Percentiles rank a stretch among this genome's conserved stretches.
Evolutionary conservation across 768 basidiomycete genomes (phyloP).

Genomic region (Obba rivulosa): DNA sequence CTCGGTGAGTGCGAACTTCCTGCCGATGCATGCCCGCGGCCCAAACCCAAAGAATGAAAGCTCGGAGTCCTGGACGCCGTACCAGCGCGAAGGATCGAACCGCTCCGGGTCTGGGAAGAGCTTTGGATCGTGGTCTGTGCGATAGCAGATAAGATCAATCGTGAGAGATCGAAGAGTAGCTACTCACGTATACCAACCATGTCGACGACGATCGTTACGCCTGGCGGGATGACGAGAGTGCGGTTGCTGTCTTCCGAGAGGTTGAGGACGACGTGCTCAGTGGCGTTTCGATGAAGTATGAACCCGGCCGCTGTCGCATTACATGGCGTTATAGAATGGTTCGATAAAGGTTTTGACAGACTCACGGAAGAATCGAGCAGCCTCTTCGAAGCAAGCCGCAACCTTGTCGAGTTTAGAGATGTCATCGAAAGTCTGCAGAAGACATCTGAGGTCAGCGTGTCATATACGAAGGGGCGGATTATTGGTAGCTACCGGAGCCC

Average conservation of each 20-base stretch:
- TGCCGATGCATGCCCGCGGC: slow-evolving; percentile 26
- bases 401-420: slow-evolving; percentile 1
- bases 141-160: background rate
- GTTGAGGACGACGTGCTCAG: slow-evolving; percentile 3
- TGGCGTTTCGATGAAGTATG: slow-evolving; percentile 2
- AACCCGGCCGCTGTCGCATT: slow-evolving; percentile 2
- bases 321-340: background rate
- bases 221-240: slow-evolving; percentile 13
- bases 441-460: background rate
- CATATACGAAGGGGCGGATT: background rate
- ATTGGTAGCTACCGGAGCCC: background rate
- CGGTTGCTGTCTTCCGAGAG: background rate
- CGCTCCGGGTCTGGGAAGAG: slow-evolving; percentile 21
- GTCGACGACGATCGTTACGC: slow-evolving; percentile 18
- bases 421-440: slow-evolving; percentile 5
- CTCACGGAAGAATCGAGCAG: slow-evolving; percentile 12
- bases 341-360: background rate
- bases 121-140: slow-evolving; percentile 21
- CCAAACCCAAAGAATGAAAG: slow-evolving; percentile 20
- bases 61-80: slow-evolving; percentile 15
- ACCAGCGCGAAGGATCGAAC: slow-evolving; percentile 26
- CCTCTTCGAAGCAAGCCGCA: slow-evolving; percentile 14
- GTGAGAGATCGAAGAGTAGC: background rate
- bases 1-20: slow-evolving; percentile 26
- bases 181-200: slow-evolving; percentile 22